Evolutionary conservation across 176 grass and related monocot genomes (phyloP).

Genomic region (Tillandsia leiboldiana): DNA sequence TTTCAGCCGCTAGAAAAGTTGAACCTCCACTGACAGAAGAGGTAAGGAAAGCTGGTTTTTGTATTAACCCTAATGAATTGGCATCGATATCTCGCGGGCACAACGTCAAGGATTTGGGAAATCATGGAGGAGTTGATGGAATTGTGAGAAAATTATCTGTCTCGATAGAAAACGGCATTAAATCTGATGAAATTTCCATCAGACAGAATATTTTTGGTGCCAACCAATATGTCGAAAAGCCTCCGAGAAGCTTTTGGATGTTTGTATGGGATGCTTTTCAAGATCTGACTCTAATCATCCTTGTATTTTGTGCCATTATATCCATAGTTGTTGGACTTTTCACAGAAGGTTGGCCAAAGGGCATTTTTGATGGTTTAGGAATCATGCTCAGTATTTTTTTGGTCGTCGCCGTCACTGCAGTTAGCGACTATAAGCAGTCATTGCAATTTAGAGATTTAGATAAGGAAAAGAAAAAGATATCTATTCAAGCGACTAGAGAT

Average conservation of each 20-base stretch:
- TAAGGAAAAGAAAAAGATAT: conserved; percentile 97
- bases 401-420: conserved; percentile 70
- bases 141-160: conserved; percentile 58
- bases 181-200: conserved; percentile 36
- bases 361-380: conserved; percentile 79
- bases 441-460: conserved; percentile 91
- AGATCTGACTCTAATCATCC: conserved; percentile 78
- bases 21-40: conserved; percentile 58
- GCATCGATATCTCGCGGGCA: conserved; percentile 59
- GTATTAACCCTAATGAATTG: conserved; percentile 65
- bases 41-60: conserved; percentile 56
- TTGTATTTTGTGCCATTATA: conserved; percentile 65
- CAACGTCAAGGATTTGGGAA: conserved; percentile 46
- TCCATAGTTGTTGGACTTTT: conserved; percentile 64
- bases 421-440: conserved; percentile 93
- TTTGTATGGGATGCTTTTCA: conserved; percentile 88
- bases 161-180: conserved; percentile 45
- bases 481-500: conserved; percentile 74
- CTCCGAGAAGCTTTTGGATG: conserved; percentile 75
- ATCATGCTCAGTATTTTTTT: conserved; percentile 72
- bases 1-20: conserved; percentile 40
- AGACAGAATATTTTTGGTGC: conserved; percentile 57
- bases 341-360: conserved; percentile 69
- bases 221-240: conserved; percentile 75
- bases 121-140: conserved; percentile 52